Evolutionary conservation across 2,329 filamentous ascomycete genomes (phyloP).

Genomic region (Aschersonia sp.): DNA sequence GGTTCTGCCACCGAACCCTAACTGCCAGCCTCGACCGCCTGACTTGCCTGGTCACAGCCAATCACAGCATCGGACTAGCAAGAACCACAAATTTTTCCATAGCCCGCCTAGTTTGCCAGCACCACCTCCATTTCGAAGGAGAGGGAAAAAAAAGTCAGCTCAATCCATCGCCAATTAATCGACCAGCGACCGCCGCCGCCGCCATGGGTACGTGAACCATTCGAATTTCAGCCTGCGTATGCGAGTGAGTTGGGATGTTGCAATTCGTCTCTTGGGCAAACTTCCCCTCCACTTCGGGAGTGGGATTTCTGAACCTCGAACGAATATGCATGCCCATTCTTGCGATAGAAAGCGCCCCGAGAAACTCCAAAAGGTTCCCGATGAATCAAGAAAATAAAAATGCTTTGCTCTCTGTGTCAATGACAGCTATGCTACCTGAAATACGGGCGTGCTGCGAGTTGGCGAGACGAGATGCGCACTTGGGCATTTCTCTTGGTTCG

Average conservation of each 20-base stretch:
- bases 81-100: too few species aligned
- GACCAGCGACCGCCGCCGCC: constrained; percentile 31
- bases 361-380: background rate
- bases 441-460: constrained; percentile 4
- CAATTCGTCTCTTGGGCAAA: background rate
- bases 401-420: constrained; percentile 1
- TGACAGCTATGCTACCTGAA: constrained; percentile 3
- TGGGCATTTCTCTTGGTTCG: background rate
- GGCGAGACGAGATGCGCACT: background rate
- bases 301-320: background rate
- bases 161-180: constrained; percentile 24
- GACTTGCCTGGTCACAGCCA: constrained; percentile 1
- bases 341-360: constrained; percentile 5
- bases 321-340: constrained; percentile 1
- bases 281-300: background rate
- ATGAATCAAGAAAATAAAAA: background rate
- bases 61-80: constrained; percentile 4
- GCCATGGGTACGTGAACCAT: constrained; percentile 44
- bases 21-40: constrained; percentile 30
- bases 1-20: constrained; percentile 19
- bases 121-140: constrained; percentile 5
- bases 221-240: constrained; percentile 27
- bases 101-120: too few species aligned
- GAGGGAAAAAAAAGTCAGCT: constrained; percentile 8
- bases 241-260: constrained; percentile 28